Evolutionary conservation across 2,329 filamentous ascomycete genomes (phyloP), one percentile per base, ranked within the genome.

Genomic region (Thielaviopsis populi): DNA sequence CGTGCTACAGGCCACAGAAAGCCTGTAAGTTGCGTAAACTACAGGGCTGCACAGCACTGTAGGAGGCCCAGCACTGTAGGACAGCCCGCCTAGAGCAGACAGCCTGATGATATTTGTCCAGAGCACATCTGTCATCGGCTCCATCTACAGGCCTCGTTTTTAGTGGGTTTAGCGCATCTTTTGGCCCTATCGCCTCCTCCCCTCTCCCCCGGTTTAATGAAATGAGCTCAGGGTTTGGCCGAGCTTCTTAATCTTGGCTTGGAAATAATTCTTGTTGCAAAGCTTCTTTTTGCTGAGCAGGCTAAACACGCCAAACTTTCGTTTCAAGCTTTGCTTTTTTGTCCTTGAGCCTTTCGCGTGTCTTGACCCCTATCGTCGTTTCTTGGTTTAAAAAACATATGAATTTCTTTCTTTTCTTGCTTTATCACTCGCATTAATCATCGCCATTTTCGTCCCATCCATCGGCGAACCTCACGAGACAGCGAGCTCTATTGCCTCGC

Each of bases 361-460:
- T 54, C 3, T 58, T 22, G 50, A 41, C 62, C 62, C 62, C 62
- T 63, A 58, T 63, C 62, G 19, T 27, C 48, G 41, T 62, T 62
- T 62, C 43, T 61, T 48, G 8, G 22, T 27, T 37, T 13, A 50
- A 19, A n/a, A n/a, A n/a, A 30, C 17, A 10, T 17, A 10, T 27
- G 13, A 54, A 54, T 11, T n/a, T 37, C 48, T 24, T 53, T 61
- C 27, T 27, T 48, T 19, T 15, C 42, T 60, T 43, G 4, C 27
- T 27, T 42, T 43, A n/a, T 43, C 4, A 27, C 41, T 53, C 15
- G 11, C 37, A 19, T 50, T 41, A 50, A 33, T 53, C 33, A 17
- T 59, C n/a, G 42, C 19, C 40, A n/a, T 59, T 37, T 22, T 59
- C 37, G 17, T 63, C 50, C 24, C 24, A 56, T 56, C 30, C 3